Base-by-base conservation (phyloP, 805 yeast genomes). In the Lipomyces anomalus region DNA sequence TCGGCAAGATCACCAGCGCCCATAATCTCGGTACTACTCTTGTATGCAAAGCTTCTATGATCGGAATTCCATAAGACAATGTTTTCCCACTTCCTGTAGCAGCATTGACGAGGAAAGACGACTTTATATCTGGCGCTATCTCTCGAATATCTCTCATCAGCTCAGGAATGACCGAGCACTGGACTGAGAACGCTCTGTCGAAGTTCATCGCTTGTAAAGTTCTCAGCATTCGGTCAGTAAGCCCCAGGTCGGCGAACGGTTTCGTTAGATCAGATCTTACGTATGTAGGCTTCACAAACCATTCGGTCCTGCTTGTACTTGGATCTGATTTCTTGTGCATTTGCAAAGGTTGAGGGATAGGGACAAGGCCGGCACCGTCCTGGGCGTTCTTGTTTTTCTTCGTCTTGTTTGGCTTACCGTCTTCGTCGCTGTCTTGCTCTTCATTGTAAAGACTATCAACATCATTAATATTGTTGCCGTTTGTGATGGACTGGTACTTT, bases 81-180 rank as follows among this genome's bases (percentile, higher is more conserved):
- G 98, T 90, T 61, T 90, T 90, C 58, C 98, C 98, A 0, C 95
- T 84, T 35, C 98, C 98, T 0, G 98, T 90, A 7, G 94, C 78
- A 1, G 98, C 95, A 64, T 90, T 89, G 4, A 90, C 95, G 37
- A 90, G 68, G 17, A 88, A 64, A 64, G 92, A 95, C 1, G 50
- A 62, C 53, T 48, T 50, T 7, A 63, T 58, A 46, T 68, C 69
- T 5, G 70, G 71, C 16, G 61, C 40, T 13, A 61, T 29, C 11
- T 54, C 45, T 21, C 60, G 58, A 29, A 61, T 66, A 56, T 54
- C 72, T 62, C 56, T 73, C 79, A 55, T 62, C 61, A 80, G 62
- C 23, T 72, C 61, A n/a, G 80, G 75, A 44, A 85, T 68, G 1
- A 84, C 84, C 2, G 78, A 73, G 2, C 78, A 67, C 61, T 86